Evolutionary conservation across 805 yeast species (phyloP), one percentile per base, ranked within the genome.

Genomic region (Martiniozyma abietophila): DNA sequence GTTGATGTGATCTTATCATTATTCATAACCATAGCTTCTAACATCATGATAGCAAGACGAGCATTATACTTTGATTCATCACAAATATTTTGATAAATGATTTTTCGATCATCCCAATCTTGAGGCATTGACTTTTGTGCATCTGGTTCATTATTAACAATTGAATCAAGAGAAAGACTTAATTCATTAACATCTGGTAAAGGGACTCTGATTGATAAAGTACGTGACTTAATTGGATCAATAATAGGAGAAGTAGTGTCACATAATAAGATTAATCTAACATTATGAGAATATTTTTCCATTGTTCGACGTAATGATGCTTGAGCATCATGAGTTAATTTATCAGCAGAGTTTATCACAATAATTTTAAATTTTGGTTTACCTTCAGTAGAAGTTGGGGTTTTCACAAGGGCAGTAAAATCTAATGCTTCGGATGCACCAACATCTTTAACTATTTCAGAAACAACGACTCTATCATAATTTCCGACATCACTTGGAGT

Each of bases 401-500:
- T 35, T 12, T 40, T 38, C n/a, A 51, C 32, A 15, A 63, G 67
- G 56, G 59, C 63, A 32, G 69, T 50, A 49, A 82, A 77, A 53
- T 88, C 96, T n/a, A 92, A 86, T 51, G 88, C 95, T 50, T 88
- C 96, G 9, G 92, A 82, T 49, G 86, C 94, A 2, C 96, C 98
- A 29, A 92, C 76, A 44, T 92, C 97, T 50, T 92, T 92, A 47
- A 92, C 67, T 41, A 92, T 61, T 49, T 92, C 96, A 54, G 92
- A 97, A 45, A 92, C 86, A 21, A 92, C 96, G 33, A 92, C 79
- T 42, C 97, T 69, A 59, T 92, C 99, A 52, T 86, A 85, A 56
- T 80, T 85, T 6, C 97, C 97, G 78, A 92, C 80, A 58, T 92
- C 98, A 40, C 92, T 74, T 6, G 99, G 99, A 3, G 97, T 92